Percentiles rank a stretch among this genome's conserved stretches.
These are phyloP conservation scores for Termitomyces sp. DNA, from an alignment of 768 basidiomycete species.

Conservation along the genomic window DNA sequence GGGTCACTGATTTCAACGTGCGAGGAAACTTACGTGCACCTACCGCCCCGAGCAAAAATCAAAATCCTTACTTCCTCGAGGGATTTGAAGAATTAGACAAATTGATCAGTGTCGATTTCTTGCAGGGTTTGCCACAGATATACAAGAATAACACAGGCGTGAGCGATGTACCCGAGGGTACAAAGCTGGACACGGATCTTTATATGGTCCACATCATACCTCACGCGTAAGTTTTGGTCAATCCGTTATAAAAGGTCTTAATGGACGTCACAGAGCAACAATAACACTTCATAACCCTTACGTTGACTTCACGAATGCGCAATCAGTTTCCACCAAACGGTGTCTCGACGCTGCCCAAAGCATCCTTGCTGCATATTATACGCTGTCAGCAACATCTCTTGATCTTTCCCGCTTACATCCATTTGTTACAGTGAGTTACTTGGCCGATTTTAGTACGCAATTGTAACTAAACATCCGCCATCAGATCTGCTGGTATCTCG, in stretches of 20 bases:
- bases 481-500: slow-evolving; percentile 89
- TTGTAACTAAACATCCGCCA: slow-evolving; percentile 1
- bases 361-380: slow-evolving; percentile 73
- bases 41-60: slow-evolving; percentile 63
- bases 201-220: slow-evolving; percentile 86
- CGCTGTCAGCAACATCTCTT: slow-evolving; percentile 75
- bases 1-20: slow-evolving; percentile 81
- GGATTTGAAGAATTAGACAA: slow-evolving; percentile 70
- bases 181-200: slow-evolving; percentile 71
- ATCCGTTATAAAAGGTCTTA: slow-evolving; percentile 9
- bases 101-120: slow-evolving; percentile 61
- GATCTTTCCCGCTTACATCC: slow-evolving; percentile 79
- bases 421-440: slow-evolving; percentile 62
- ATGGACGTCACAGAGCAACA: slow-evolving; percentile 50
- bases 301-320: slow-evolving; percentile 66
- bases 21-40: slow-evolving; percentile 64
- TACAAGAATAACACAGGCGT: slow-evolving; percentile 62
- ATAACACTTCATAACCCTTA: slow-evolving; percentile 87
- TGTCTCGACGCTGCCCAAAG: slow-evolving; percentile 72
- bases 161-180: slow-evolving; percentile 52
- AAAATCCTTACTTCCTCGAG: slow-evolving; percentile 63
- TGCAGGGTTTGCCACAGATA: slow-evolving; percentile 64
- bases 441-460: background rate
- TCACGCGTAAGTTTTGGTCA: slow-evolving; percentile 57
- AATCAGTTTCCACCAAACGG: slow-evolving; percentile 61